Conservation (phyloP, 2,329 filamentous ascomycete genomes). For the Beauveria caledonica region DNA sequence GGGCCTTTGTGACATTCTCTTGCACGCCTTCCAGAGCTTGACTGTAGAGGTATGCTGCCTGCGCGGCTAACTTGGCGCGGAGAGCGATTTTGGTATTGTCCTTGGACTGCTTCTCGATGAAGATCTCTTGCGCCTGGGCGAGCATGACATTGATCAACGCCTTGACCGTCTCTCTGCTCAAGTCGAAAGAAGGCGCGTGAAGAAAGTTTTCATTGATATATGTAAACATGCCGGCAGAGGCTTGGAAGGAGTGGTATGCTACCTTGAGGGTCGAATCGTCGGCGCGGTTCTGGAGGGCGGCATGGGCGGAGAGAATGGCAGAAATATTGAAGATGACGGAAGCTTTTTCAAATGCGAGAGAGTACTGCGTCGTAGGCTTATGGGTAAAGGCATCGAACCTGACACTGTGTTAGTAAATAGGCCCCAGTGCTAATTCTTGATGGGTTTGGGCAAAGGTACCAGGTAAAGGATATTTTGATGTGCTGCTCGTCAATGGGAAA, state of each 20-base stretch:
- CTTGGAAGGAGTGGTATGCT: constrained; percentile 96
- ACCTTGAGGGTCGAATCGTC: constrained; percentile 93
- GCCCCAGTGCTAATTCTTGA: too few species aligned
- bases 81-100: constrained; percentile 90
- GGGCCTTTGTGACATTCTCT: constrained; percentile 80
- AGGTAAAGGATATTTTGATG: constrained; percentile 98
- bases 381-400: constrained; percentile 99
- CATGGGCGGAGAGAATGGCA: constrained; percentile 91
- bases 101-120: constrained; percentile 88
- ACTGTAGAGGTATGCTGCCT: constrained; percentile 78
- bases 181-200: constrained; percentile 90
- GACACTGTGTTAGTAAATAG: constrained; percentile 7
- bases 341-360: constrained; percentile 93
- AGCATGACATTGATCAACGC: constrained; percentile 87
- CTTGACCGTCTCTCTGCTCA: constrained; percentile 93
- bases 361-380: constrained; percentile 94
- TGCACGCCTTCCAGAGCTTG: constrained; percentile 86
- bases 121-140: constrained; percentile 94
- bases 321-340: constrained; percentile 99
- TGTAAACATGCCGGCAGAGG: constrained; percentile 97
- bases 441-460: constrained; percentile 45
- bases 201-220: constrained; percentile 99
- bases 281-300: constrained; percentile 81
- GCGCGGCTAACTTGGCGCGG: constrained; percentile 85
- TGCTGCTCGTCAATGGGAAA: constrained; percentile 98